Percentiles rank a stretch among this genome's conserved stretches.
phyloP scores from a whole-genome alignment of 441 rosid genomes.

The Raphanus hybrid region DNA sequence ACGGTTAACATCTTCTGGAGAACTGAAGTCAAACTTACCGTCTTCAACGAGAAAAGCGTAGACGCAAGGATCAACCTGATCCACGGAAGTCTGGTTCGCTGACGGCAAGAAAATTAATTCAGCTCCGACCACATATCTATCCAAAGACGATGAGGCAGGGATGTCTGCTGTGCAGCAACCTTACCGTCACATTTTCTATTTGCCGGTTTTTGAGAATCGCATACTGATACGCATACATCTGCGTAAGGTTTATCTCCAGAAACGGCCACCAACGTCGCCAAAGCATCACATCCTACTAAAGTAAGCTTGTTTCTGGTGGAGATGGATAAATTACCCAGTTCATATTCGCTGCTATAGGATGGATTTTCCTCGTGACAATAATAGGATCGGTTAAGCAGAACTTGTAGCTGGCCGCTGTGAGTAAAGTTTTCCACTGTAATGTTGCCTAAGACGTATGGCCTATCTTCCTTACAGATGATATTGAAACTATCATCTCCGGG shows the following conservation, averaged over 20 bases:
- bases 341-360: background rate
- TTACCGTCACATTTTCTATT: slow-evolving; percentile 25
- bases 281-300: slow-evolving; percentile 49
- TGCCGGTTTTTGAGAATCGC: background rate
- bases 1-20: background rate
- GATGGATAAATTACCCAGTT: background rate
- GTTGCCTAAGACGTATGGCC: background rate
- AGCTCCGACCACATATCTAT: background rate
- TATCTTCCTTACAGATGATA: slow-evolving; percentile 7
- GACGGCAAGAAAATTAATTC: accelerated
- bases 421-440: background rate
- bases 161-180: background rate
- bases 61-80: background rate
- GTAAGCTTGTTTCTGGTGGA: background rate
- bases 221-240: slow-evolving; percentile 1
- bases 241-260: background rate
- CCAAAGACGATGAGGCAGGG: too few relatives aligned
- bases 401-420: background rate
- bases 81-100: background rate
- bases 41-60: slow-evolving; percentile 22
- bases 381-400: background rate
- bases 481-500: slow-evolving; percentile 10
- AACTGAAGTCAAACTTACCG: background rate
- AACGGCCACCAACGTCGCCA: slow-evolving; percentile 25
- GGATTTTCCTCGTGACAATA: background rate